Evolutionary conservation across 2,329 filamentous ascomycete genomes (phyloP).

Genomic region (Pseudopyrenochaeta lycopersici): DNA sequence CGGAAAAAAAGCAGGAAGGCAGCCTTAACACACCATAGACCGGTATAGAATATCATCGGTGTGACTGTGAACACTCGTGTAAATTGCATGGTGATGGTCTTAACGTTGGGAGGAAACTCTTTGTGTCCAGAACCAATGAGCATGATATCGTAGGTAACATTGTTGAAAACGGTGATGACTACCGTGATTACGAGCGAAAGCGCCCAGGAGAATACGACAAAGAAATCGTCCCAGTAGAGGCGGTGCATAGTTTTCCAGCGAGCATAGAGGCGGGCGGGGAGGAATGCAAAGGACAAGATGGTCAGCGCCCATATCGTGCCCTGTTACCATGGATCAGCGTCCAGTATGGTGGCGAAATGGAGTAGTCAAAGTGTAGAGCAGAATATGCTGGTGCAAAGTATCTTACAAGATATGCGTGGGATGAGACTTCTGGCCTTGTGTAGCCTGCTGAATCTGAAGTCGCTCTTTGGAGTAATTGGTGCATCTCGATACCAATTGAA

Average conservation of each 20-base stretch:
- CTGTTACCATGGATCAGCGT: background rate
- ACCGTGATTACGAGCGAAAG: conserved; percentile 12
- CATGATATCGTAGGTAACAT: conserved; percentile 11
- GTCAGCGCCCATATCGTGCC: conserved; percentile 10
- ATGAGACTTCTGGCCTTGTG: background rate
- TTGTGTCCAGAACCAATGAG: conserved; percentile 1
- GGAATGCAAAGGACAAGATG: conserved; percentile 2
- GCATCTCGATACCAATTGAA: background rate
- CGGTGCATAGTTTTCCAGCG: conserved; percentile 9
- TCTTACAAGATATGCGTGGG: background rate
- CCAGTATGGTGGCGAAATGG: background rate
- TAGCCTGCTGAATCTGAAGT: background rate
- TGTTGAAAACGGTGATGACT: background rate
- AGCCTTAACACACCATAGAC: conserved; percentile 22
- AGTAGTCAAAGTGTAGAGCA: too few species aligned
- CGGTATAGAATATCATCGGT: conserved; percentile 17
- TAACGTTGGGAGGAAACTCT: conserved; percentile 6
- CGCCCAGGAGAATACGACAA: conserved; percentile 14
- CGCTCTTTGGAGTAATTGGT: background rate
- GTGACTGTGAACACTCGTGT: conserved; percentile 10
- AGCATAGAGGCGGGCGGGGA: conserved; percentile 10
- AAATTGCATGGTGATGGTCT: conserved; percentile 12
- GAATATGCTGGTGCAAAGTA: conserved; percentile 29
- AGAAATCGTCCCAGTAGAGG: conserved; percentile 21
- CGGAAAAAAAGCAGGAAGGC: conserved; percentile 24